A percentile compares a stretch with the other conserved stretches of the same genome.
Conservation (phyloP, 225 moss, liverwort and hornwort genomes). For the Sphagnum contortum region DNA sequence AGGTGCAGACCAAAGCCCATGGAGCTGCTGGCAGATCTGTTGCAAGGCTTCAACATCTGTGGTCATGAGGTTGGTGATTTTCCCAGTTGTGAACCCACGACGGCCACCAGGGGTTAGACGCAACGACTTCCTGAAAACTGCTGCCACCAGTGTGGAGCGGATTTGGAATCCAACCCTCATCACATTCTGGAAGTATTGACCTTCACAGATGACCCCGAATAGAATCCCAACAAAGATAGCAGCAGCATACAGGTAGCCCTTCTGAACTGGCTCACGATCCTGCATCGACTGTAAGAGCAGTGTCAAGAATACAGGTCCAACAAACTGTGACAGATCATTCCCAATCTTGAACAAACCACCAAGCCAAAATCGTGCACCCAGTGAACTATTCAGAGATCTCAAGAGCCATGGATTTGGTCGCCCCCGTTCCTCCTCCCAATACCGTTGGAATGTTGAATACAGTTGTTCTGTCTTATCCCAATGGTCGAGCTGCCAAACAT, state of each 20-base stretch:
- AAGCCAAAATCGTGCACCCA: constrained; percentile 55
- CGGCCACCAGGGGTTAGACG: constrained; percentile 65
- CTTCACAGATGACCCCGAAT: constrained; percentile 51
- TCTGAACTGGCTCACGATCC: constrained; percentile 33
- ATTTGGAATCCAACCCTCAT: constrained; percentile 68
- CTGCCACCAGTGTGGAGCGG: constrained; percentile 42
- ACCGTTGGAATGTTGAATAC: constrained; percentile 18
- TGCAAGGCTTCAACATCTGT: constrained; percentile 66
- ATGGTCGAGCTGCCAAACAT: constrained; percentile 22
- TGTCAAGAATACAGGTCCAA: constrained; percentile 49
- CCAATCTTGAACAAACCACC: constrained; percentile 58
- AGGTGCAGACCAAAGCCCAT: constrained; percentile 73
- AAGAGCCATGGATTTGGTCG: constrained; percentile 47
- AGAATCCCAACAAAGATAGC: constrained; percentile 49
- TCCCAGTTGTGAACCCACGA: constrained; percentile 57
- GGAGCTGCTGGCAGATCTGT: constrained; percentile 72
- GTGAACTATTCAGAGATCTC: constrained; percentile 26
- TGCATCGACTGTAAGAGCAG: constrained; percentile 64
- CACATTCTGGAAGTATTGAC: constrained; percentile 69
- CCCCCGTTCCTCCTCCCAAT: constrained; percentile 44
- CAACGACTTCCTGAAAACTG: constrained; percentile 66
- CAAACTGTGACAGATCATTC: constrained; percentile 60
- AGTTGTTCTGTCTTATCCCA: constrained; percentile 23
- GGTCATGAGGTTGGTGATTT: constrained; percentile 79
- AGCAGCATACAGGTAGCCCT: constrained; percentile 42